Conservation (phyloP, 225 moss, liverwort and hornwort genomes). For the Physcomitrellopsis africana region DNA sequence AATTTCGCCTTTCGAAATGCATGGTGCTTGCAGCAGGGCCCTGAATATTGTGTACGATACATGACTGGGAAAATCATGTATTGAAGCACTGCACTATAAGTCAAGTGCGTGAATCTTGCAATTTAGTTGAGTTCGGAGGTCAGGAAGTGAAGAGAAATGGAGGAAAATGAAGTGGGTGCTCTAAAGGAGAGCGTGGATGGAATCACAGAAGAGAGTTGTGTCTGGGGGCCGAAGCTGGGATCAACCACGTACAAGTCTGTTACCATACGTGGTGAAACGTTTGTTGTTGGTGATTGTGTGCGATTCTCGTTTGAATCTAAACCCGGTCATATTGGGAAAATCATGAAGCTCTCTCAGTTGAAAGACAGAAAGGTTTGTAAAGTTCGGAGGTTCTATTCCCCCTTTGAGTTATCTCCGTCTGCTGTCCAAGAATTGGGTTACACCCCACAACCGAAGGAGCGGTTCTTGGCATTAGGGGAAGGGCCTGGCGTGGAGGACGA, state of each 20-base stretch:
- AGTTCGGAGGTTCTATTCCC: slow-evolving; percentile 35
- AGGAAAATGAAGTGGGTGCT: slow-evolving; percentile 6
- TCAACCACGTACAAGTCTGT: slow-evolving; percentile 28
- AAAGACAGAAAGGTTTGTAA: slow-evolving; percentile 25
- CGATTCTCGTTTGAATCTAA: slow-evolving; percentile 1
- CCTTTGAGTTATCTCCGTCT: slow-evolving; percentile 7
- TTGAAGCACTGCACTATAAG: neutral
- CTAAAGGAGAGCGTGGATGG: neutral
- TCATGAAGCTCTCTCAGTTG: slow-evolving; percentile 27
- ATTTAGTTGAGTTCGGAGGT: neutral
- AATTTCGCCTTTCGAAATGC: neutral
- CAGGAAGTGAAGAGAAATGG: slow-evolving; percentile 21
- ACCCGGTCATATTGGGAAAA: slow-evolving; percentile 31
- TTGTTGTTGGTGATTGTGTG: slow-evolving; percentile 41
- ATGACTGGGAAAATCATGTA: neutral
- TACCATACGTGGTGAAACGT: slow-evolving; percentile 29
- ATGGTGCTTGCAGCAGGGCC: neutral
- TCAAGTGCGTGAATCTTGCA: neutral
- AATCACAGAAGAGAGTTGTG: neutral
- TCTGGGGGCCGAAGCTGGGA: slow-evolving; percentile 29
- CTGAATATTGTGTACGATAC: neutral
- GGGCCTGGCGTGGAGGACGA: slow-evolving; percentile 25
- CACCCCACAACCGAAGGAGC: slow-evolving; percentile 23
- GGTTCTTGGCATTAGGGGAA: slow-evolving; percentile 44
- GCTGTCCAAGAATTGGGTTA: slow-evolving; percentile 24